A percentile compares a stretch with the other conserved stretches of the same genome.
These are phyloP conservation scores for Stylonectria norvegica DNA, from an alignment of 2,329 filamentous ascomycete genomes.

Conservation along the genomic window DNA sequence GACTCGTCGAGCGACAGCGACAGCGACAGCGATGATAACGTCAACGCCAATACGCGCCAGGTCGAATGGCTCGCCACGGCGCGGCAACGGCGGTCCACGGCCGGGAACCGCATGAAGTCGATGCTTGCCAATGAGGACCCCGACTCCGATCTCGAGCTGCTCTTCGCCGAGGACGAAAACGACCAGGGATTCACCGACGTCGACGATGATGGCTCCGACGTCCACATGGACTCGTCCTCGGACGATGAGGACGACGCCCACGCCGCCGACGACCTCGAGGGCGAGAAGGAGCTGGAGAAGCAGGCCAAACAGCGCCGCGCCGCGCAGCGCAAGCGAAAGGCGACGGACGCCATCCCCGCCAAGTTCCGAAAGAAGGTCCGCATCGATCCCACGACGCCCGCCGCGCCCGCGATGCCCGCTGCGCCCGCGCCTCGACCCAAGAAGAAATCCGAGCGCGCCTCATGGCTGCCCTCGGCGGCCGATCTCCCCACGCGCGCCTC, in stretches of 20 bases:
- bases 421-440: slow-evolving; percentile 49
- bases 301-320: slow-evolving; percentile 66
- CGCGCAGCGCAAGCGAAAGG: slow-evolving; percentile 74
- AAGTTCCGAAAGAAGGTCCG: slow-evolving; percentile 73
- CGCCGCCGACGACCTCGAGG: slow-evolving; percentile 67
- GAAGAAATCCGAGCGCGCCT: slow-evolving; percentile 58
- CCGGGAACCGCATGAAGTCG: slow-evolving; percentile 78
- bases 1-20: slow-evolving; percentile 28
- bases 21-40: slow-evolving; percentile 31
- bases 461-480: slow-evolving; percentile 53
- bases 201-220: slow-evolving; percentile 66
- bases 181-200: slow-evolving; percentile 68
- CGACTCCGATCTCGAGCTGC: slow-evolving; percentile 64
- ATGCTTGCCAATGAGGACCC: slow-evolving; percentile 73
- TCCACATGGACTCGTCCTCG: slow-evolving; percentile 80
- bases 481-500: slow-evolving; percentile 59
- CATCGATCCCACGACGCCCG: slow-evolving; percentile 54
- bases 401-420: slow-evolving; percentile 32
- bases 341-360: slow-evolving; percentile 68
- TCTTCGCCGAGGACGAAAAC: slow-evolving; percentile 72
- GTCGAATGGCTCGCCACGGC: slow-evolving; percentile 71
- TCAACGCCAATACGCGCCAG: slow-evolving; percentile 26
- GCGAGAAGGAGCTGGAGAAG: slow-evolving; percentile 81
- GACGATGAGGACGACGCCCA: slow-evolving; percentile 74
- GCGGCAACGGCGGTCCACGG: slow-evolving; percentile 73